Conservation (phyloP, 164 flowering plant genomes). For the Tetracentron sinense region DNA sequence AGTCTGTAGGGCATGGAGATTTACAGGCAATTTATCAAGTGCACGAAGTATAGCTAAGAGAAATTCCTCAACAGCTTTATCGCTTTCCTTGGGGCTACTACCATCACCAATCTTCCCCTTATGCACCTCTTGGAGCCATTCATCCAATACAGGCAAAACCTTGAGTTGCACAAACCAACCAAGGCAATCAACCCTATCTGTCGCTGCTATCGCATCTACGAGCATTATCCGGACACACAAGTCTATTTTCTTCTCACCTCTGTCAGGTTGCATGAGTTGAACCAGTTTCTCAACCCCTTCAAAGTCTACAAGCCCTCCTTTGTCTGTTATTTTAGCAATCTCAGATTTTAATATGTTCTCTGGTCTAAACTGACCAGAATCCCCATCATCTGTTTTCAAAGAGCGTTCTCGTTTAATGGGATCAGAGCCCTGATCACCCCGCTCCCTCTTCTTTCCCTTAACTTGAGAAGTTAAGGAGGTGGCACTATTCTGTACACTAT, state of each 20-base stretch:
- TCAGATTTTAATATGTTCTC: slow-evolving; percentile 57
- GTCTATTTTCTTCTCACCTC: slow-evolving; percentile 58
- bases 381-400: slow-evolving; percentile 53
- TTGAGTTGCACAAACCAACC: slow-evolving; percentile 70
- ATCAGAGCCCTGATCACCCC: slow-evolving; percentile 64
- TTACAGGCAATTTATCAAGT: slow-evolving; percentile 84
- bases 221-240: slow-evolving; percentile 60
- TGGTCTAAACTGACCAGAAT: slow-evolving; percentile 42
- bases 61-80: slow-evolving; percentile 75
- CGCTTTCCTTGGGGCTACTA: slow-evolving; percentile 55
- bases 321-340: slow-evolving; percentile 71
- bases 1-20: slow-evolving; percentile 73
- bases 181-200: slow-evolving; percentile 78
- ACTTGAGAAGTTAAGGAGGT: slow-evolving; percentile 52
- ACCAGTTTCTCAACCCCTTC: slow-evolving; percentile 81
- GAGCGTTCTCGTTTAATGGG: slow-evolving; percentile 64
- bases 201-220: slow-evolving; percentile 65
- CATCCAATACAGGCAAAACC: slow-evolving; percentile 78
- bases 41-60: slow-evolving; percentile 81
- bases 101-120: slow-evolving; percentile 74
- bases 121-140: slow-evolving; percentile 90
- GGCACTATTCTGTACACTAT: slow-evolving; percentile 56
- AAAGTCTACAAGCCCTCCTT: slow-evolving; percentile 62
- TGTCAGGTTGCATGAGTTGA: slow-evolving; percentile 65
- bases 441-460: slow-evolving; percentile 81